phyloP scores from a whole-genome alignment of 208 protist genomes.

The Vickermania ingenoplastis region DNA sequence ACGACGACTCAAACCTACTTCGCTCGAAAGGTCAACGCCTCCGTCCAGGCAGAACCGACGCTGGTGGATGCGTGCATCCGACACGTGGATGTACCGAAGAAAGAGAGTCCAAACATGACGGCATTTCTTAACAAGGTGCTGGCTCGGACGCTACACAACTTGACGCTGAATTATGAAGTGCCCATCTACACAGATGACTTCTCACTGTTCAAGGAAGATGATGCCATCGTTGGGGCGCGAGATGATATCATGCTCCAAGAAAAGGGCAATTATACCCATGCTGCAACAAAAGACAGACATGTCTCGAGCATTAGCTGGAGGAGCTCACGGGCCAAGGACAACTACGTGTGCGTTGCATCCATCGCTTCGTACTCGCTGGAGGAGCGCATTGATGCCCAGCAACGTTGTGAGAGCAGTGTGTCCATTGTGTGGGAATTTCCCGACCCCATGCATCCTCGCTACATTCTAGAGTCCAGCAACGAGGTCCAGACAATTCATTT shows the following conservation, averaged over 20 bases:
- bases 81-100: conserved; percentile 34
- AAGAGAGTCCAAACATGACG: conserved; percentile 46
- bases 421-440: conserved; percentile 85
- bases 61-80: conserved; percentile 75
- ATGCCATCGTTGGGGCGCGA: conserved; percentile 68
- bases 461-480: conserved; percentile 73
- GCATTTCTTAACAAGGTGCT: conserved; percentile 67
- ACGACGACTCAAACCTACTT: conserved; percentile 64
- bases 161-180: conserved; percentile 77
- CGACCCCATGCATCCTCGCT: conserved; percentile 87
- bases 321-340: conserved; percentile 46
- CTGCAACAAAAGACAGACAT: conserved; percentile 59
- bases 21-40: conserved; percentile 63
- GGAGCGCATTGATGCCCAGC: conserved; percentile 65
- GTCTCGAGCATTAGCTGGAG: conserved; percentile 77
- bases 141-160: conserved; percentile 70
- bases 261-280: conserved; percentile 82
- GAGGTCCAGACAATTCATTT: conserved; percentile 88
- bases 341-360: conserved; percentile 74
- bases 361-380: conserved; percentile 45
- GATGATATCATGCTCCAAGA: conserved; percentile 77
- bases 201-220: conserved; percentile 76
- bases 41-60: conserved; percentile 68
- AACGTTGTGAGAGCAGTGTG: conserved; percentile 57
- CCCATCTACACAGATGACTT: conserved; percentile 87